A percentile compares a stretch with the other conserved stretches of the same genome.
Evolutionary conservation across 768 basidiomycete genomes (phyloP).

Genomic region (Amanita jacksonii): DNA sequence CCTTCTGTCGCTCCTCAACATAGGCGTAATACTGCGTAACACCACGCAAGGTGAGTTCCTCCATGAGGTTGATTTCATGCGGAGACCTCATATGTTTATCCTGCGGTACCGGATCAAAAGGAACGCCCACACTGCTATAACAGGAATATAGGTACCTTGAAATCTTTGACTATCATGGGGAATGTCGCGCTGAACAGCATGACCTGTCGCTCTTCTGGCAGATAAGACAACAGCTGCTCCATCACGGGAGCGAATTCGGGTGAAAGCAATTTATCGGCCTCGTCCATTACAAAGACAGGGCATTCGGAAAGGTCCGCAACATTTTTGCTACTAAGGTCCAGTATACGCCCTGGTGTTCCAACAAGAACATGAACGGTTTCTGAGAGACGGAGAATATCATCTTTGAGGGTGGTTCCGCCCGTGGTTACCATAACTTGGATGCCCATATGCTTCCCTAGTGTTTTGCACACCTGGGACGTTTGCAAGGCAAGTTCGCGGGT

Average conservation of each 20-base stretch:
- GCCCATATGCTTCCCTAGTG: slow-evolving; percentile 90
- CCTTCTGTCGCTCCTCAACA: slow-evolving; percentile 98
- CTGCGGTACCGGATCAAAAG: slow-evolving; percentile 26
- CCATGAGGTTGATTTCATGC: slow-evolving; percentile 99
- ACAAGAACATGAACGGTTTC: slow-evolving; percentile 94
- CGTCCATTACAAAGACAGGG: slow-evolving; percentile 98
- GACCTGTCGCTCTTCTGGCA: slow-evolving; percentile 83
- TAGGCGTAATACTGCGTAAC: slow-evolving; percentile 99
- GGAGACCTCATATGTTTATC: slow-evolving; percentile 95
- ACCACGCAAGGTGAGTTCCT: slow-evolving; percentile 95
- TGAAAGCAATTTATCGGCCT: slow-evolving; percentile 95
- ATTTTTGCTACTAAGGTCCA: slow-evolving; percentile 87
- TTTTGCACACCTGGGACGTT: slow-evolving; percentile 98
- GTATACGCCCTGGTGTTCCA: slow-evolving; percentile 92
- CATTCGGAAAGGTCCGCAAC: slow-evolving; percentile 94
- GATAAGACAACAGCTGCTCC: slow-evolving; percentile 85
- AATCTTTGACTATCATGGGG: slow-evolving; percentile 98
- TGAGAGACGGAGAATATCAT: slow-evolving; percentile 88
- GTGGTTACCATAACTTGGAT: slow-evolving; percentile 99
- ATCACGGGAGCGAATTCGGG: slow-evolving; percentile 98
- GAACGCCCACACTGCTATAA: not conserved
- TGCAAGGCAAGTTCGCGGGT: slow-evolving; percentile 98
- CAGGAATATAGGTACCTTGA: slow-evolving; percentile 55
- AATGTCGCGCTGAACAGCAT: slow-evolving; percentile 99
- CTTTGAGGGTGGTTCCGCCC: slow-evolving; percentile 94